Evolutionary conservation across 1,284 basidiomycete genomes (phyloP), one percentile per base, ranked within the genome.

Genomic region (Singerocomus rubriflavus): DNA sequence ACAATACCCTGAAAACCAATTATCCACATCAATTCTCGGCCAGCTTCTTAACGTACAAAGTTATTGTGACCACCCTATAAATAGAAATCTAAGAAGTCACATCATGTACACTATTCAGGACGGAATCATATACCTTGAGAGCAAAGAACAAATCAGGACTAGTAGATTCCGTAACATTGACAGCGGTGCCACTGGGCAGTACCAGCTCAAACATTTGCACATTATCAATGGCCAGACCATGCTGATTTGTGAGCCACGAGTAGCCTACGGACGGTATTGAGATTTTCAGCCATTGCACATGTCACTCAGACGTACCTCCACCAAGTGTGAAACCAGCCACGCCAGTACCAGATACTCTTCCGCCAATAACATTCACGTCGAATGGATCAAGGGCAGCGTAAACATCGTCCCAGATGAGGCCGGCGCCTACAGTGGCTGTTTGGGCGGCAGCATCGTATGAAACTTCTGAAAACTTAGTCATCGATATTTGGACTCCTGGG

Each of bases 21-120:
- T 14, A 27, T 30, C 39, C 39, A 5, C 4, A 21, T 4, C 4
- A 4, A 21, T 21, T 21, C 21, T 4, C 14, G 34, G 32, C 32
- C 8, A 12, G 10, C 25, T 11, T 31, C n/a, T 11, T 12, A 29
- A 67, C 76, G 52, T 50, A 81, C 81, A 54, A 81, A 82, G 61
- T 83, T 84, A 55, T 84, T 82, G 51, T 75, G 70, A 13, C 80
- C 78, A 25, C 80, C 81, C 78, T 81, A 21, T 21, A 26, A 39
- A 26, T 37, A 6, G 26, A 14, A 26, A 47, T 29, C 34, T 50
- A 16, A 25, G 35, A 17, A 26, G 40, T 29, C 10, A 3, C 16
- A 5, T 10, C 38, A 17, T 21, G 4, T 16, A 35, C 5, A 13
- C 30, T 25, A 37, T 35, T n/a, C 21, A 2, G 21, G 21, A 21